Evolutionary conservation across 2,329 filamentous ascomycete species (phyloP), one percentile per base, ranked within the genome.

Genomic region (Colletotrichum musae): DNA sequence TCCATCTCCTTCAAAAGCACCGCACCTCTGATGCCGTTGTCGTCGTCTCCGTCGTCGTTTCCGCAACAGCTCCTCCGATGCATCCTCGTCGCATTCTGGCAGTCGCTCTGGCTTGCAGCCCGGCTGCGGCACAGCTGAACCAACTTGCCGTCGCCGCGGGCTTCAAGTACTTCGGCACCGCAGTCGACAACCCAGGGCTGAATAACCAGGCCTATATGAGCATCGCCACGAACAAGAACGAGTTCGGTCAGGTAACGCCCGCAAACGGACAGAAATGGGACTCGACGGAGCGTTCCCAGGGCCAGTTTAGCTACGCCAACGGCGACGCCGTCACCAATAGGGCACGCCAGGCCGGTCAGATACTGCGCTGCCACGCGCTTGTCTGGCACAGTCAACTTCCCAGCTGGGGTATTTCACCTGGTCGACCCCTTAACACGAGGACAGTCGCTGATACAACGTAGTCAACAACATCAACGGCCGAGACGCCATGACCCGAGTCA

Each of bases 251-350:
- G 76, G 83, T 91, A 26, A 91, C 90, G 0, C 89, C 90, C 0
- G 88, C 86, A 62, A 92, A 93, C 75, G 84, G 85, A 2, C 87
- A 89, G 76, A 86, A 89, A 83, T 93, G 89, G 89, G 84, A 90
- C 67, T 81, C 84, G 24, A 47, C 47, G 16, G 89, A 93, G 81
- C 87, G 89, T 0, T 75, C 79, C 39, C 85, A 84, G 51, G 84
- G 83, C 39, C 76, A 81, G 50, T 93, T 92, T 81, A 85, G 84
- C 73, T 93, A 85, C 77, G 83, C 83, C 6, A 79, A 82, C 2
- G 90, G 87, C 41, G 88, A 92, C 58, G 81, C 84, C 18, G 81
- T 88, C 24, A 78, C 85, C 53, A 77, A 82, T 77, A 91, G 83
- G 78, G 64, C 64, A 4, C 51, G 45, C 15, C 41, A 43, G 21